Percentiles rank a stretch among this genome's conserved stretches.
These are phyloP conservation scores for Fusarium zealandicum DNA, from an alignment of 2,329 filamentous ascomycete genomes.

Conservation along the genomic window DNA sequence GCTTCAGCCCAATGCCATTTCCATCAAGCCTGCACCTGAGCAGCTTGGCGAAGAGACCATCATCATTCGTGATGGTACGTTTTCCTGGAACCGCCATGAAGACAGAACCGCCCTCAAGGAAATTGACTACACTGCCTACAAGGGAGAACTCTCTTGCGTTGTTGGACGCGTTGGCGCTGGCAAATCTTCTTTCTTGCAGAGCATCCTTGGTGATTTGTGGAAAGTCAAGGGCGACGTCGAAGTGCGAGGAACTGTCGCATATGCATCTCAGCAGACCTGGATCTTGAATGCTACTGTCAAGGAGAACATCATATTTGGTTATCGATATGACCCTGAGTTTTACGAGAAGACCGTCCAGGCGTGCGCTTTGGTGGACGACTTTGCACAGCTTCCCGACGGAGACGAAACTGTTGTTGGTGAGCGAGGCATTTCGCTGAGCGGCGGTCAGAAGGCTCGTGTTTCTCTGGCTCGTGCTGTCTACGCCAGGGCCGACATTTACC, in stretches of 20 bases:
- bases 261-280: constrained; percentile 93
- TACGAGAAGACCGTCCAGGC: constrained; percentile 93
- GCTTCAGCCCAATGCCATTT: constrained; percentile 84
- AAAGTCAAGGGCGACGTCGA: constrained; percentile 85
- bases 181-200: constrained; percentile 91
- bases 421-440: constrained; percentile 92
- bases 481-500: constrained; percentile 92
- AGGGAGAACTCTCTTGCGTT: constrained; percentile 91
- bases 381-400: constrained; percentile 89
- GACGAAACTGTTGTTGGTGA: constrained; percentile 97
- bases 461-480: constrained; percentile 94
- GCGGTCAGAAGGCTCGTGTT: constrained; percentile 93
- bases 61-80: constrained; percentile 81
- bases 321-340: constrained; percentile 91
- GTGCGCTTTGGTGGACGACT: constrained; percentile 90
- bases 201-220: constrained; percentile 89
- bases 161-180: constrained; percentile 94
- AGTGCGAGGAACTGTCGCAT: constrained; percentile 83
- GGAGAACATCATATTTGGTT: constrained; percentile 96
- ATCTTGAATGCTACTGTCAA: constrained; percentile 97
- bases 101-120: constrained; percentile 75
- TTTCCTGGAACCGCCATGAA: constrained; percentile 93
- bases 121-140: constrained; percentile 87
- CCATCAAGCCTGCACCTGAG: constrained; percentile 71
- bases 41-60: constrained; percentile 87